These are phyloP conservation scores for Tuber brumale DNA, from an alignment of 495 filamentous ascomycete species.

Conservation along the genomic window DNA sequence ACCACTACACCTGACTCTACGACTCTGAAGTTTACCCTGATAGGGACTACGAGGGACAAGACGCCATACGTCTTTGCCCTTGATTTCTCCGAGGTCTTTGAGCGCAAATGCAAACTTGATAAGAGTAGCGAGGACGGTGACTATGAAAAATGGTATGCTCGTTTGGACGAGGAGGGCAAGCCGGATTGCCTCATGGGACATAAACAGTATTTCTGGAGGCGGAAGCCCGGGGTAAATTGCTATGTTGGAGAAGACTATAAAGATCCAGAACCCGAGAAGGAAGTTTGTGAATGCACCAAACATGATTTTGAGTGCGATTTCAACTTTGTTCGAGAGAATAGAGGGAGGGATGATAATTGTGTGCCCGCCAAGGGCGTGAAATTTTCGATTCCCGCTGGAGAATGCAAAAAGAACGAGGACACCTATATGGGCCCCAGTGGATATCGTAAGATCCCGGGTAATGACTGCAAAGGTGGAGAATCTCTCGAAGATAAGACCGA, in stretches of 20 bases:
- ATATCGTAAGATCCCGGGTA: constrained; percentile 86
- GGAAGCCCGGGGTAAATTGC: constrained; percentile 79
- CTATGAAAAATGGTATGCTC: constrained; percentile 80
- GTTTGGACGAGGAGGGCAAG: constrained; percentile 69
- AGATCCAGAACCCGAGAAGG: constrained; percentile 57
- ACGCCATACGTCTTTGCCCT: constrained; percentile 58
- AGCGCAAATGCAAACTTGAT: constrained; percentile 66
- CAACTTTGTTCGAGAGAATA: constrained; percentile 64
- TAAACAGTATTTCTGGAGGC: constrained; percentile 70
- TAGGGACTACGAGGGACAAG: constrained; percentile 49
- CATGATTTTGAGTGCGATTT: constrained; percentile 92
- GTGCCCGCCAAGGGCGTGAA: constrained; percentile 44
- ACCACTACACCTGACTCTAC: constrained; percentile 87
- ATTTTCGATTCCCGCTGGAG: constrained; percentile 50
- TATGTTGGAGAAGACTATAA: constrained; percentile 82
- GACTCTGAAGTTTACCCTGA: constrained; percentile 77
- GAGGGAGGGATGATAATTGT: constrained; percentile 57
- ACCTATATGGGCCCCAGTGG: constrained; percentile 80
- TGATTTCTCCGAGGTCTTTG: constrained; percentile 75
- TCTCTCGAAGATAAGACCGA: constrained; percentile 55
- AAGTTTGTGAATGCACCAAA: constrained; percentile 70
- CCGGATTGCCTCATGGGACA: constrained; percentile 92
- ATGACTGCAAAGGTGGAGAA: constrained; percentile 62
- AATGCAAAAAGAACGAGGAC: constrained; percentile 60
- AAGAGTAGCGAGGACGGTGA: constrained; percentile 48